A percentile compares a stretch with the other conserved stretches of the same genome.
These are phyloP conservation scores for Mortierella polycephala DNA, from an alignment of 371 early-diverging fungal species.

Conservation along the genomic window DNA sequence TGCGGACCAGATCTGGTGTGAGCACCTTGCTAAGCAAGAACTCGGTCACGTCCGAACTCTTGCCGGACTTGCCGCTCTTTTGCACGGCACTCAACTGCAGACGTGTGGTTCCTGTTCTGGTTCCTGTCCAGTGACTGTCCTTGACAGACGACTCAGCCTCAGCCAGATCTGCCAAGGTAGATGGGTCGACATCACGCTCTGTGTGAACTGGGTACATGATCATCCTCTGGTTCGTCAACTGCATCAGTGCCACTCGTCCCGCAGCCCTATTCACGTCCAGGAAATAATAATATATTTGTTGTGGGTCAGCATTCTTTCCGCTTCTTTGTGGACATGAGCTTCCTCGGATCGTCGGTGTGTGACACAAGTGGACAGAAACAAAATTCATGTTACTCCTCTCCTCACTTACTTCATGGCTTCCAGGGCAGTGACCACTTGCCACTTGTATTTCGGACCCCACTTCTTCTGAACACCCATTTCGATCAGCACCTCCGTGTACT, in stretches of 20 bases:
- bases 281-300: not conserved
- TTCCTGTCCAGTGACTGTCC: conserved; percentile 63
- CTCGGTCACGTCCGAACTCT: conserved; percentile 65
- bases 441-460: conserved; percentile 71
- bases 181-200: conserved; percentile 80
- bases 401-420: conserved; percentile 79
- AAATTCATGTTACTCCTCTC: conserved; percentile 17
- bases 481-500: conserved; percentile 81
- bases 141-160: conserved; percentile 37
- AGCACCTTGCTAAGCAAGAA: conserved; percentile 74
- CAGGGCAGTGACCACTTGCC: conserved; percentile 72
- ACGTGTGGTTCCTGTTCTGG: conserved; percentile 57
- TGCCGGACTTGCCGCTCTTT: conserved; percentile 53
- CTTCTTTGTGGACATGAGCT: not conserved
- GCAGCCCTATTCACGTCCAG: conserved; percentile 56
- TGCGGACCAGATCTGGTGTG: conserved; percentile 68
- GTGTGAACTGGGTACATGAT: conserved; percentile 72
- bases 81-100: conserved; percentile 61
- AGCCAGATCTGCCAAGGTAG: conserved; percentile 52
- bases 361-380: conserved; percentile 35
- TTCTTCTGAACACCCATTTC: conserved; percentile 88
- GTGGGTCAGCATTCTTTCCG: not conserved
- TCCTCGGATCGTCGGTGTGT: conserved; percentile 24
- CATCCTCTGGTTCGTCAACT: conserved; percentile 73
- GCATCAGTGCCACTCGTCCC: conserved; percentile 69